Conservation (phyloP, 2,329 filamentous ascomycete genomes). For the Colletotrichum sojae region DNA sequence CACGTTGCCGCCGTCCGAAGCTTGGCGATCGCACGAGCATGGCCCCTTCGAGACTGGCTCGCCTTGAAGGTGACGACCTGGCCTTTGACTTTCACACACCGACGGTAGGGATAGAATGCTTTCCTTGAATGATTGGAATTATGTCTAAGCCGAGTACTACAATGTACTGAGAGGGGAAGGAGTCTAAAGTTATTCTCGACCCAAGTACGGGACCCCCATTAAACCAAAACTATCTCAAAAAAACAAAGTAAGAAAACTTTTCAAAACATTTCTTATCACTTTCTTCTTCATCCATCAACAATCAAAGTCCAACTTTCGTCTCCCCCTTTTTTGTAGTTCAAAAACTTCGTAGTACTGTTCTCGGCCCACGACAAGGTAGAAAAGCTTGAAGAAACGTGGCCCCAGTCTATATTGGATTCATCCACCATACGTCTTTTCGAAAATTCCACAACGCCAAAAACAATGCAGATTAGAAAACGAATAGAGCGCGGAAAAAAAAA, state of each 20-base stretch:
- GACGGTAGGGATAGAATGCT: not conserved
- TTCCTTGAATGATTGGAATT: conserved; percentile 20
- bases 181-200: conserved; percentile 14
- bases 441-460: conserved; percentile 23
- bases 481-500: not conserved
- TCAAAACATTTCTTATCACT: too few species aligned
- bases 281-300: too few species aligned
- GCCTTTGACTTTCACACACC: not conserved
- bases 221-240: conserved; percentile 24
- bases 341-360: not conserved
- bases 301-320: too few species aligned
- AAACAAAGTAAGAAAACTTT: too few species aligned
- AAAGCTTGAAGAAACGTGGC: too few species aligned
- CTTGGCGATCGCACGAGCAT: not conserved
- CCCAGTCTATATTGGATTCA: not conserved
- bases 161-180: conserved; percentile 18
- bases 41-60: too few species aligned
- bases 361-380: too few species aligned
- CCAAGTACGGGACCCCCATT: conserved; percentile 11
- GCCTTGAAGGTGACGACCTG: too few species aligned
- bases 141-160: conserved; percentile 16
- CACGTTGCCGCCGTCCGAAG: not conserved
- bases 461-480: conserved; percentile 19
- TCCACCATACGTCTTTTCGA: not conserved
- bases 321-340: too few species aligned